Evolutionary conservation across 768 basidiomycete genomes (phyloP), one percentile per base, ranked within the genome.

Genomic region (Phylloporus arenicola): DNA sequence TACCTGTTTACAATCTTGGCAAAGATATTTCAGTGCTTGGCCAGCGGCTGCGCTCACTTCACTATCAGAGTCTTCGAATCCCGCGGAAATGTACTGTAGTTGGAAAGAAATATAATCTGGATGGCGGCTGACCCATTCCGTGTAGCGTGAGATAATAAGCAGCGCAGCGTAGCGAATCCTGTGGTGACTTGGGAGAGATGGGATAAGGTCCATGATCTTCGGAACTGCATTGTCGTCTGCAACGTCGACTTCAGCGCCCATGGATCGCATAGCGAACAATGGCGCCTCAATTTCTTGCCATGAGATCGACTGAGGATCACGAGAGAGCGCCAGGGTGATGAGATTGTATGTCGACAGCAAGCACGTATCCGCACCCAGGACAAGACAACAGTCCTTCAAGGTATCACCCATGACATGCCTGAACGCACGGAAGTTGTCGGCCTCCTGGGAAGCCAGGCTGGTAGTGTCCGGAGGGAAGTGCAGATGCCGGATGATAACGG

Each of bases 231-330:
- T 80, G 43, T 89, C 79, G 65, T 98, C 94, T 35, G 76, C 72
- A 9, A 82, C 73, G 60, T 97, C 89, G 20, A 98, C 79, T 68
- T 94, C 86, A 5, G 92, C 94, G 10, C 96, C 96, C 91, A 99
- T 98, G 12, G 95, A 93, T 40, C 96, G 80, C 85, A 99, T 86
- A 16, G 94, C 92, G 70, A 99, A 99, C 35, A 99, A 70, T 1
- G 96, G 96, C 0, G 96, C 96, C 64, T 99, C 96, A 43, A 99
- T 84, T 64, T 92, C 92, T 66, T 98, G 96, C 96, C 96, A 99
- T 14, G 87, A 80, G 16, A 81, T 72, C 3, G 73, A 70, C 43
- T 76, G 75, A 12, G 78, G 64, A 22, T 75, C 75, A 37, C 80
- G 81, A 20, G 83, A 74, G 45, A 98, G 76, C 2, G 88, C 90